Conservation (phyloP, 2,329 filamentous ascomycete species). For the Aspergillus cejpii region DNA sequence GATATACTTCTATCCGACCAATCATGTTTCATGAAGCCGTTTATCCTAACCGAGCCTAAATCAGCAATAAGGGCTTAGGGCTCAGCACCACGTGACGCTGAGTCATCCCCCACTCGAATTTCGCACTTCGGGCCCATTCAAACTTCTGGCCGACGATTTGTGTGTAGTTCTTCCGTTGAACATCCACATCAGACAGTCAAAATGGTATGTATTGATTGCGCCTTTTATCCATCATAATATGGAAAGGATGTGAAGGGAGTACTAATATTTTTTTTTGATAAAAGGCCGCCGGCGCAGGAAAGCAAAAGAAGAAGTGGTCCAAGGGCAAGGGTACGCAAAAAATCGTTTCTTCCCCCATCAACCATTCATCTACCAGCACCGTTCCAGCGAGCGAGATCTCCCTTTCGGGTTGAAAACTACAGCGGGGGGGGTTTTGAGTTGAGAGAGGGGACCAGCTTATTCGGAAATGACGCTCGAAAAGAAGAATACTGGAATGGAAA, state of each 20-base stretch:
- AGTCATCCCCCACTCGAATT: slow-evolving; percentile 38
- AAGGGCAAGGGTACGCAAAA: slow-evolving; percentile 49
- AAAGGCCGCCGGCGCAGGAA: slow-evolving; percentile 44
- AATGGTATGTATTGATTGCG: slow-evolving; percentile 29
- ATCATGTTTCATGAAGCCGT: slow-evolving; percentile 1
- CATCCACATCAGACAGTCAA: slow-evolving; percentile 34
- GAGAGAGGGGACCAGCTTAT: background rate
- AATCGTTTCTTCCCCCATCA: slow-evolving; percentile 11
- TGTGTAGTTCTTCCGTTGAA: slow-evolving; percentile 29
- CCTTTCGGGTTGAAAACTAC: slow-evolving; percentile 12
- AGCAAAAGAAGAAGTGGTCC: slow-evolving; percentile 54
- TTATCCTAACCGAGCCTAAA: slow-evolving; percentile 17
- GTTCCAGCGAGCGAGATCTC: slow-evolving; percentile 12
- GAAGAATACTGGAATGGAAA: slow-evolving; percentile 7
- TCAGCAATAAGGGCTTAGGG: slow-evolving; percentile 31
- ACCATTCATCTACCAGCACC: slow-evolving; percentile 6
- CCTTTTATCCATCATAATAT: background rate
- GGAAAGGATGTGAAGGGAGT: slow-evolving; percentile 1
- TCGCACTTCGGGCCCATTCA: slow-evolving; percentile 29
- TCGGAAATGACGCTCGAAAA: background rate
- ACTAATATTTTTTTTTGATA: slow-evolving; percentile 15
- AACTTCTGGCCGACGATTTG: slow-evolving; percentile 19
- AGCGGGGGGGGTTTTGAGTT: slow-evolving; percentile 13
- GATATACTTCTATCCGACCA: slow-evolving; percentile 4
- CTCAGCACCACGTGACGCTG: slow-evolving; percentile 15